Conservation (phyloP, 139 green algal genomes). For the Zygnema circumcarinatum region DNA sequence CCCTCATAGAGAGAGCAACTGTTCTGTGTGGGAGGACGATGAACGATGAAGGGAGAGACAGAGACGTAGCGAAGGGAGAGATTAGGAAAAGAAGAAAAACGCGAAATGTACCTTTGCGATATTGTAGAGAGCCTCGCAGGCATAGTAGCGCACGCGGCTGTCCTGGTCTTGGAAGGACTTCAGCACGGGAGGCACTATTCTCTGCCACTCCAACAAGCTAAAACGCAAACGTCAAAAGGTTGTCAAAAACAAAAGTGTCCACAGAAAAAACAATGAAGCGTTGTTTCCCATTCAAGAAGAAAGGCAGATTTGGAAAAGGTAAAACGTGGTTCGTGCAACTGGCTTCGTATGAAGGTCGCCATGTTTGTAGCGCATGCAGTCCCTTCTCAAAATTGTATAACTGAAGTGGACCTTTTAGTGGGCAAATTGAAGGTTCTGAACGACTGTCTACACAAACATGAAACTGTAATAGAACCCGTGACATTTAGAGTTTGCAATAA, state of each 20-base stretch:
- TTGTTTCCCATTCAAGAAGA: neutral
- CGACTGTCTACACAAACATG: too few relatives aligned
- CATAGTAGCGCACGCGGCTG: slow-evolving; percentile 91
- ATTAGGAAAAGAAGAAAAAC: neutral
- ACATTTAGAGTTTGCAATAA: too few relatives aligned
- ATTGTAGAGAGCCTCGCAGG: slow-evolving; percentile 96
- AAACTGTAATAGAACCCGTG: too few relatives aligned
- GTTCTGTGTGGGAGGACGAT: neutral
- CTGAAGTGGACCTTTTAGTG: too few relatives aligned
- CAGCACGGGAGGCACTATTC: slow-evolving; percentile 88
- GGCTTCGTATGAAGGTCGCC: too few relatives aligned
- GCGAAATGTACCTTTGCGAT: slow-evolving; percentile 82
- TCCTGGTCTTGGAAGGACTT: slow-evolving; percentile 71
- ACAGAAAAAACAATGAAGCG: neutral
- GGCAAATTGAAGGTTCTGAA: too few relatives aligned
- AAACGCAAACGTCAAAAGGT: slow-evolving; percentile 1
- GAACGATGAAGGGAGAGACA: slow-evolving; percentile 1
- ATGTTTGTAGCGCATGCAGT: too few relatives aligned
- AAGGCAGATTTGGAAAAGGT: neutral
- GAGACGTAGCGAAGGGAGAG: neutral
- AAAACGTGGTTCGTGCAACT: too few relatives aligned
- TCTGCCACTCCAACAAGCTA: slow-evolving; percentile 28
- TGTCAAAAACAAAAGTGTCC: slow-evolving; percentile 13
- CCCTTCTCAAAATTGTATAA: too few relatives aligned
- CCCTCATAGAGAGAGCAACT: too few relatives aligned